phyloP scores from a whole-genome alignment of 805 yeast species.

The Candida michaelii region DNA sequence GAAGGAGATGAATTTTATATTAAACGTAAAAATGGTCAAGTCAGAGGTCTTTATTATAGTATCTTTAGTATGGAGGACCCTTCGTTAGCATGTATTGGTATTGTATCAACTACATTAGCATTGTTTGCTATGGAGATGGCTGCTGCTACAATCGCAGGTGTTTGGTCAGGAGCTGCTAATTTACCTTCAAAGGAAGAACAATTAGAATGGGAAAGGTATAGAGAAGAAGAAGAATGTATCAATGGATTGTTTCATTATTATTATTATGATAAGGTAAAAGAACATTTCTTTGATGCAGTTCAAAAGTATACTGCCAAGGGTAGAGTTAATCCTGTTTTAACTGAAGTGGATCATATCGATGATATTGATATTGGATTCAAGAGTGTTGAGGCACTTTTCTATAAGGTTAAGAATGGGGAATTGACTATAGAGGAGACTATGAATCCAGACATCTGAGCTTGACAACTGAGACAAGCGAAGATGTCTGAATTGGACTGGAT shows the following conservation, averaged over 20 bases:
- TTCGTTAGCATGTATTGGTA: slow-evolving; percentile 41
- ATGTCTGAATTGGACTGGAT: too few species aligned
- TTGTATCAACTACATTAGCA: slow-evolving; percentile 42
- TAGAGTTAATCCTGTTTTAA: slow-evolving; percentile 30
- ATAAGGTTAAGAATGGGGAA: slow-evolving; percentile 22
- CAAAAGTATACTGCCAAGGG: slow-evolving; percentile 24
- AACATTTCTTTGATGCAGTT: slow-evolving; percentile 28
- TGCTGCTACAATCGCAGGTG: slow-evolving; percentile 59
- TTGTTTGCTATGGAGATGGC: slow-evolving; percentile 51
- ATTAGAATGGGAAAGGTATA: slow-evolving; percentile 28
- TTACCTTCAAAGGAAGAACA: slow-evolving; percentile 45
- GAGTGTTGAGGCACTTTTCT: slow-evolving; percentile 23
- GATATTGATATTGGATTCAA: slow-evolving; percentile 23
- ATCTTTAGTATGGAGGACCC: slow-evolving; percentile 45
- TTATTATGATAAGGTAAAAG: slow-evolving; percentile 22
- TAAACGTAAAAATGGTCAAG: slow-evolving; percentile 21
- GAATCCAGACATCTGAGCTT: slow-evolving; percentile 2
- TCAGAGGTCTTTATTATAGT: slow-evolving; percentile 38
- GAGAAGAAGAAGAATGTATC: slow-evolving; percentile 22
- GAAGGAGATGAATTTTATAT: slow-evolving; percentile 14
- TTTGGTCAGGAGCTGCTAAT: slow-evolving; percentile 42
- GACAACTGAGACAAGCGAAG: too few species aligned
- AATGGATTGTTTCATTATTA: slow-evolving; percentile 35
- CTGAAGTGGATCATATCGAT: slow-evolving; percentile 22
- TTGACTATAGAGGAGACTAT: slow-evolving; percentile 21